A percentile compares a stretch with the other conserved stretches of the same genome.
Evolutionary conservation across 225 moss, liverwort and hornwort species (phyloP).

Genomic region (Marchantia polymorpha): DNA sequence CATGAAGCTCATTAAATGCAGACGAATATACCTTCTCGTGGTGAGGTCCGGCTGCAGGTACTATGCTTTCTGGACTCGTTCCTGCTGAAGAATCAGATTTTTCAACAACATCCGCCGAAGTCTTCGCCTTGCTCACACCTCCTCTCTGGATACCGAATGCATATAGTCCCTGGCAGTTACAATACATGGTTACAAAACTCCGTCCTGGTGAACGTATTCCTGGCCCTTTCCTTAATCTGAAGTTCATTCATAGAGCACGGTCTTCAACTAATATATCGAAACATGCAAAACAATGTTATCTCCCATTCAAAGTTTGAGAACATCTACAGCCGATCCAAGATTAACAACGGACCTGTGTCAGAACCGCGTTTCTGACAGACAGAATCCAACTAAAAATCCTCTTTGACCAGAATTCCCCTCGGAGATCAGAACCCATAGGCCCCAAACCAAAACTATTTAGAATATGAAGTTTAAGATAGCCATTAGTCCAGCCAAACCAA

Average conservation of each 20-base stretch:
- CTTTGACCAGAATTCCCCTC: no score
- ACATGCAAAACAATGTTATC: not conserved
- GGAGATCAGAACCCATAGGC: no score
- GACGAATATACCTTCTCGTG: slow-evolving; percentile 2
- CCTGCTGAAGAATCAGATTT: not conserved
- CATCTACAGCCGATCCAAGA: not conserved
- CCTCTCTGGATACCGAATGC: slow-evolving; percentile 5
- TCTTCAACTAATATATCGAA: not conserved
- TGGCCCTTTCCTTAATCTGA: no score
- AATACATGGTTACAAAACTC: not conserved
- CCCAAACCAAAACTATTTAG: no score
- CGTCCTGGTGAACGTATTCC: no score
- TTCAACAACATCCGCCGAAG: slow-evolving; percentile 1
- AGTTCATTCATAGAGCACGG: not conserved
- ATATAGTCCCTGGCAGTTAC: not conserved
- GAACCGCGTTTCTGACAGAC: not conserved
- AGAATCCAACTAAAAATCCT: no score
- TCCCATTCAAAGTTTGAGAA: not conserved
- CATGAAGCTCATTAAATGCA: not conserved
- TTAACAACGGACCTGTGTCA: not conserved
- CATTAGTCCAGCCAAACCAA: no score
- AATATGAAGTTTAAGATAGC: no score
- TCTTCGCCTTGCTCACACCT: not conserved
- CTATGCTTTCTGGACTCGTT: not conserved
- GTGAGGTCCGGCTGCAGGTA: not conserved